Conservation (phyloP, 495 filamentous ascomycete genomes). For the Penicillium pulvis region DNA sequence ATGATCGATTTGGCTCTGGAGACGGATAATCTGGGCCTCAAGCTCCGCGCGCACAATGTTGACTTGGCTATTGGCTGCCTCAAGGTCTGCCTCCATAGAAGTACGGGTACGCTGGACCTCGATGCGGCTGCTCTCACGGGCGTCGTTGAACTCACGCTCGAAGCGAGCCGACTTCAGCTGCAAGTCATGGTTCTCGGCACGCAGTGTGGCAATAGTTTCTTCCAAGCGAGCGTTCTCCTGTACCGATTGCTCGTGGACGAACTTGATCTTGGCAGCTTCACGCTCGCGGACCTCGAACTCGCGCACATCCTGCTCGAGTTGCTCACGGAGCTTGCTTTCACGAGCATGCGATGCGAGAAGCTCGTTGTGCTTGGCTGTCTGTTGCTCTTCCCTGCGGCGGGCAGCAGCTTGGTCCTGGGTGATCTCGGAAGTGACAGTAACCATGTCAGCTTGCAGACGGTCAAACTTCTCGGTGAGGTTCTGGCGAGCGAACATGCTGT, state of each 20-base stretch:
- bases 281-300: constrained; percentile 74
- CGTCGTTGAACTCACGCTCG: constrained; percentile 81
- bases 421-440: constrained; percentile 70
- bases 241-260: constrained; percentile 56
- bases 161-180: constrained; percentile 62
- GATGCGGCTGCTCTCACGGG: constrained; percentile 69
- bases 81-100: constrained; percentile 77
- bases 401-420: constrained; percentile 76
- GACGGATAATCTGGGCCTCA: constrained; percentile 68
- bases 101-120: constrained; percentile 79
- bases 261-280: constrained; percentile 60
- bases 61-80: constrained; percentile 78
- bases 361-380: constrained; percentile 74
- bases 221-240: constrained; percentile 63
- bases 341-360: constrained; percentile 75
- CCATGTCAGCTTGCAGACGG: constrained; percentile 82
- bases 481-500: constrained; percentile 77
- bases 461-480: constrained; percentile 79
- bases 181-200: constrained; percentile 68
- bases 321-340: constrained; percentile 74
- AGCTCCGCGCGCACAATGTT: constrained; percentile 76
- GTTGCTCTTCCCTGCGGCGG: constrained; percentile 70
- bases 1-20: constrained; percentile 71
- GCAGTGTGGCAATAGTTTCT: constrained; percentile 61
- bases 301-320: constrained; percentile 77